Evolutionary conservation across 1,284 basidiomycete genomes (phyloP), one percentile per base, ranked within the genome.

Genomic region (Pisolithus thermaeus): DNA sequence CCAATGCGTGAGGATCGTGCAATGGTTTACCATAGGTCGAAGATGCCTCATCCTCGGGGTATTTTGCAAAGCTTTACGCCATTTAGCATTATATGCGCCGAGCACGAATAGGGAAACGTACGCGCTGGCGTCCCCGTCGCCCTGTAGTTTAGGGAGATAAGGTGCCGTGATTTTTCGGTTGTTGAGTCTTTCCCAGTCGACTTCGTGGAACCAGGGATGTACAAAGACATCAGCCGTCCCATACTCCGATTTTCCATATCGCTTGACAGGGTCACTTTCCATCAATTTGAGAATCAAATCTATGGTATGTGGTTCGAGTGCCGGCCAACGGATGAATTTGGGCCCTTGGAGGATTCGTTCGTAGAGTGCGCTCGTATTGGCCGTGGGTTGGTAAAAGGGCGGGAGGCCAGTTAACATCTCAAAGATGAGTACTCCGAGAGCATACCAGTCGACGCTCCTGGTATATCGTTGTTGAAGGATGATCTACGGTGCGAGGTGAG

Each of bases 361-460:
- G 68, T 94, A 89, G 27, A 90, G 68, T 22, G 75, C 62, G 54
- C 85, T 78, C 32, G 81, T 84, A 56, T 83, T 83, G 46, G 74
- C 74, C 56, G 85, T 81, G 20, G 78, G 73, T 62, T 81, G 77
- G 66, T 89, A 84, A 68, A 83, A 88, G 0, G 89, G 89, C 4
- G 89, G 89, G 16, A 88, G 82, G 4, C 90, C 91, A 3, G 90
- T 86, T 55, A 97, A 86, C 89, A 98, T 99, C 69, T 99, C 96
- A 69, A 93, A 99, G 49, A 97, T 85, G 66, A 99, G 79, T 25
- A 99, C 93, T 46, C 96, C 96, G 32, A 99, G 81, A 0, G 97
- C 95, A 70, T 98, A 99, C 96, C 96, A 99, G 66, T 99, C 97
- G 1, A 99, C 96, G 60, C 84, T 89, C 71, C 97, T 97, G 76